These are phyloP conservation scores for Scutellospora calospora DNA, from an alignment of 371 early-diverging fungal species.

Conservation along the genomic window DNA sequence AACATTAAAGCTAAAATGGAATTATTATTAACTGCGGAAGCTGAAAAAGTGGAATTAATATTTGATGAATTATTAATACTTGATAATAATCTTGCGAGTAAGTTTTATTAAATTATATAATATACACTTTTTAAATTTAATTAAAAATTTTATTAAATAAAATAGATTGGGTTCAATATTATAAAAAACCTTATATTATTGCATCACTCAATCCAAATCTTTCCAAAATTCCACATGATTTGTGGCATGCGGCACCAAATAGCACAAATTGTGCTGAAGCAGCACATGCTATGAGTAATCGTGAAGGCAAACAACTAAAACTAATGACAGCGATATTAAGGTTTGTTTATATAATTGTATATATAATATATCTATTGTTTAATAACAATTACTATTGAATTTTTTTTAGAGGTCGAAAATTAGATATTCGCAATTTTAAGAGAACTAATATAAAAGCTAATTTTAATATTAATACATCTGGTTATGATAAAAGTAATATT, in stretches of 20 bases:
- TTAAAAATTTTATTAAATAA: background rate
- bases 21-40: background rate
- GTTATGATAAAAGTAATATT: constrained; percentile 11
- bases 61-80: background rate
- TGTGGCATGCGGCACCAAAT: background rate
- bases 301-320: background rate
- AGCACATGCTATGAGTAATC: background rate
- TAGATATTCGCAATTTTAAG: background rate
- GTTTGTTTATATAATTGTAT: background rate
- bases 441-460: constrained; percentile 1
- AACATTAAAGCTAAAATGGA: background rate
- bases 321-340: background rate
- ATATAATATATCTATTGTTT: no score
- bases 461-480: constrained; percentile 3
- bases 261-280: background rate
- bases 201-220: background rate
- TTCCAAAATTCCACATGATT: background rate
- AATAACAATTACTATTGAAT: no score
- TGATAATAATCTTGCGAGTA: background rate
- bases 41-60: background rate
- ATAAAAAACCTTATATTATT: background rate
- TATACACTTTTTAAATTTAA: background rate
- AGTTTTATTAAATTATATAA: background rate
- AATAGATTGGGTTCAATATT: background rate
- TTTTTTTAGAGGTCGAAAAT: background rate